Conservation (phyloP, 305 asterid species). For the Coffea humblotiana region DNA sequence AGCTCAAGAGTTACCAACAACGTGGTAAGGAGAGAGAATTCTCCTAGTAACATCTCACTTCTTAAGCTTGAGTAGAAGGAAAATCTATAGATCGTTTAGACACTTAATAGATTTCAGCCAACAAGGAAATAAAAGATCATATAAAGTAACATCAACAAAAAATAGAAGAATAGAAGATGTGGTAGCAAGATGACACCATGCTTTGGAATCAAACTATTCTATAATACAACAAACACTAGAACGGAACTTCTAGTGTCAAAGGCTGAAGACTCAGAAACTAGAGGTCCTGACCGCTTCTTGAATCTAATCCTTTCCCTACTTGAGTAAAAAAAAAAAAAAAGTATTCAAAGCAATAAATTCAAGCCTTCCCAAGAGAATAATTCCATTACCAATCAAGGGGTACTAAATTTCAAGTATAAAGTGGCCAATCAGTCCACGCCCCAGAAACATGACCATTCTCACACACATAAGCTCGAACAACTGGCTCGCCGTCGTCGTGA, state of each 20-base stretch:
- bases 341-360: neutral
- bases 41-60: too few species aligned
- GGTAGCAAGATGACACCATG: neutral
- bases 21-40: too few species aligned
- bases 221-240: too few species aligned
- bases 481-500: conserved; percentile 97
- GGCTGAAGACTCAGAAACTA: too few species aligned
- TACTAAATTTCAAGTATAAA: conserved; percentile 50
- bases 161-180: neutral
- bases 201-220: neutral
- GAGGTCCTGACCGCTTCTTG: too few species aligned
- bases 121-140: neutral
- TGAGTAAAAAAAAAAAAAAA: neutral
- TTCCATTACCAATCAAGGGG: neutral
- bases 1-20: too few species aligned
- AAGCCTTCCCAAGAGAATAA: neutral
- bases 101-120: neutral
- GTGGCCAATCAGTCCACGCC: conserved; percentile 98
- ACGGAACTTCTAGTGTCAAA: too few species aligned
- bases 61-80: too few species aligned
- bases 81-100: too few species aligned
- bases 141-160: neutral
- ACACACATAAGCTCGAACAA: conserved; percentile 89
- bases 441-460: conserved; percentile 97
- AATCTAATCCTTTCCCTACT: too few species aligned